Evolutionary conservation across 1,139 yeast genomes (phyloP).

Genomic region (Yamadazyma songkhlaensis): DNA sequence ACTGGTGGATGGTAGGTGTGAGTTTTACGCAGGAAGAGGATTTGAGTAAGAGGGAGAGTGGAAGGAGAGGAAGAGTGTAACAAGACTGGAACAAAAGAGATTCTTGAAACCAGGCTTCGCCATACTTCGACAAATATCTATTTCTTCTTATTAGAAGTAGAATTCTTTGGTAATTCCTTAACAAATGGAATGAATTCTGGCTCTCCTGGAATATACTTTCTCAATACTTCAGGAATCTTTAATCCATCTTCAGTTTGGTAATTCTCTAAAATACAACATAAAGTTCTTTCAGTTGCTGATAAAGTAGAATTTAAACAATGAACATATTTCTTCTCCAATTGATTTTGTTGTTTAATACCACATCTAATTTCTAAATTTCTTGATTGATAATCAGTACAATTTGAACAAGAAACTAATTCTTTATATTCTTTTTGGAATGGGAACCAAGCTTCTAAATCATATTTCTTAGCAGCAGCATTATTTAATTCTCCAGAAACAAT

Average conservation of each 20-base stretch:
- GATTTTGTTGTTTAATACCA: constrained; percentile 95
- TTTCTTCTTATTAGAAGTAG: constrained; percentile 69
- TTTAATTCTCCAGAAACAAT: constrained; percentile 98
- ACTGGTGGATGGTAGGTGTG: no score
- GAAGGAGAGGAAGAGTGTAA: no score
- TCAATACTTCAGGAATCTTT: constrained; percentile 88
- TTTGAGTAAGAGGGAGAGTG: no score
- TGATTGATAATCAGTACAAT: constrained; percentile 98
- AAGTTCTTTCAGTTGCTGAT: constrained; percentile 97
- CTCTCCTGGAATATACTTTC: constrained; percentile 96
- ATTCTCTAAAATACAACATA: constrained; percentile 95
- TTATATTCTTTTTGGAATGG: constrained; percentile 98
- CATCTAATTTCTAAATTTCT: constrained; percentile 98
- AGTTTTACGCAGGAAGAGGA: no score
- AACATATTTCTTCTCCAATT: constrained; percentile 94
- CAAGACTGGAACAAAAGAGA: no score
- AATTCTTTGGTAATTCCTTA: constrained; percentile 91
- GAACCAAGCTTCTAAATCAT: constrained; percentile 99
- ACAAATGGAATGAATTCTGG: constrained; percentile 92
- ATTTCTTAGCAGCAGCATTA: constrained; percentile 98
- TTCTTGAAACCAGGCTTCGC: no score
- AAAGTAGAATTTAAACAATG: constrained; percentile 97
- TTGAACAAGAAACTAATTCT: constrained; percentile 96
- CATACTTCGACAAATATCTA: no score
- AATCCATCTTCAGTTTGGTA: constrained; percentile 97